Evolutionary conservation across 2,329 filamentous ascomycete genomes (phyloP).

Genomic region (Sarocladium oryzae): DNA sequence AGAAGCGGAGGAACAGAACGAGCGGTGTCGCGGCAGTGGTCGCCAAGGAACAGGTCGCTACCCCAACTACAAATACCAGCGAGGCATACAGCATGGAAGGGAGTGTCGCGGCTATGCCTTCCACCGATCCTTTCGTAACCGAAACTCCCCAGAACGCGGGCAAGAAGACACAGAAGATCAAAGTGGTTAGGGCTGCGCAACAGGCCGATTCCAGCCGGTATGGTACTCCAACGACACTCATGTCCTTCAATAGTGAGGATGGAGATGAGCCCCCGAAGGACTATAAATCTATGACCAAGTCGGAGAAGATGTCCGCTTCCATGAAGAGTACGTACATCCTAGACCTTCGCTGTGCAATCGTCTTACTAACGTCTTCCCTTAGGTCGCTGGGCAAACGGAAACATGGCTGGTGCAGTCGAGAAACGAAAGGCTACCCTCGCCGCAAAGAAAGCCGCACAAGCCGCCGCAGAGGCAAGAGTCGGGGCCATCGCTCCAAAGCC

Average conservation of each 20-base stretch:
- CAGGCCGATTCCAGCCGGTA: constrained; percentile 18
- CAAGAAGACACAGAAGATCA: constrained; percentile 32
- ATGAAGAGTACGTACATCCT: constrained; percentile 50
- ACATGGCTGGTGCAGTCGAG: constrained; percentile 53
- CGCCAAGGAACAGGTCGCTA: not conserved
- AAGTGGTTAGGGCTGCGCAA: constrained; percentile 26
- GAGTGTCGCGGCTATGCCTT: constrained; percentile 13
- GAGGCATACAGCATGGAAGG: constrained; percentile 7
- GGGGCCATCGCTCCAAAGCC: constrained; percentile 31
- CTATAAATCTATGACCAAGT: constrained; percentile 57
- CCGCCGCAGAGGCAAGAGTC: constrained; percentile 29
- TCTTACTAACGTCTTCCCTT: constrained; percentile 3
- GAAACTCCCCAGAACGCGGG: constrained; percentile 15
- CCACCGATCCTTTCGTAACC: constrained; percentile 15
- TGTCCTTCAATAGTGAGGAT: constrained; percentile 19
- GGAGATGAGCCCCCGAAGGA: constrained; percentile 42
- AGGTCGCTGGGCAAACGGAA: constrained; percentile 55
- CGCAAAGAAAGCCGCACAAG: constrained; percentile 48
- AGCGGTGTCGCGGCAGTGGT: not conserved
- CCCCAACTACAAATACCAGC: constrained; percentile 1
- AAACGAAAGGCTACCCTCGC: constrained; percentile 55
- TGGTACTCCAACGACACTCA: constrained; percentile 19
- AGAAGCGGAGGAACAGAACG: constrained; percentile 26
- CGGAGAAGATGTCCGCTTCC: constrained; percentile 59
- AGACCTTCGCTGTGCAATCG: constrained; percentile 5